phyloP scores from a whole-genome alignment of 192 early-diverging fungal species.

The Cetraspora pellucida region DNA sequence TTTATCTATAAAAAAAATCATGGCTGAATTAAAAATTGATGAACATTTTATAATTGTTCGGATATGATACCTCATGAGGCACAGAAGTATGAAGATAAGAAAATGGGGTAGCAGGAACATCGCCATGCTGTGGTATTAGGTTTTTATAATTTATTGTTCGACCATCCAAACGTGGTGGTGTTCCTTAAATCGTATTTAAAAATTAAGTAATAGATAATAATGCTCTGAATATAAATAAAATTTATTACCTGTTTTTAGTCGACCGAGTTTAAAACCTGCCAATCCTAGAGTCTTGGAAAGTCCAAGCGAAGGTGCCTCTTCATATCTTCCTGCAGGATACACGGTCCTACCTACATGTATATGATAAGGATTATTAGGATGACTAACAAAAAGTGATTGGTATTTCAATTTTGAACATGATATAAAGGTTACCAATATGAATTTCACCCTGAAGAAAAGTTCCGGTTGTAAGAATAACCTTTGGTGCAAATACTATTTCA shows the following conservation, averaged over 20 bases:
- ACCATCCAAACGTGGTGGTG: constrained; percentile 76
- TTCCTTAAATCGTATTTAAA: constrained; percentile 48
- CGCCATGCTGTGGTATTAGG: constrained; percentile 67
- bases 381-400: neutral
- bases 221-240: neutral
- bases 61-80: constrained; percentile 53
- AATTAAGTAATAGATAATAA: neutral
- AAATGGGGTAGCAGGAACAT: constrained; percentile 72
- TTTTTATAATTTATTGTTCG: constrained; percentile 73
- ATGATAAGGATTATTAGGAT: no score
- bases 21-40: neutral
- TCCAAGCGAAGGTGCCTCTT: constrained; percentile 72
- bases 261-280: constrained; percentile 74
- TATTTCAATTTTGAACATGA: neutral
- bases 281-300: constrained; percentile 72
- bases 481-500: constrained; percentile 66
- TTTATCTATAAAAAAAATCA: no score
- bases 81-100: constrained; percentile 75
- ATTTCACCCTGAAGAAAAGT: constrained; percentile 84
- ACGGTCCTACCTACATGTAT: constrained; percentile 48
- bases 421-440: constrained; percentile 60
- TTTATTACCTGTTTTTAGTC: constrained; percentile 72
- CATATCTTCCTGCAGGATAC: constrained; percentile 73
- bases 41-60: neutral
- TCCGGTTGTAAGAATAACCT: constrained; percentile 79